Conservation (phyloP, 2,329 filamentous ascomycete species). For the Monilinia vaccinii-corymbosi region DNA sequence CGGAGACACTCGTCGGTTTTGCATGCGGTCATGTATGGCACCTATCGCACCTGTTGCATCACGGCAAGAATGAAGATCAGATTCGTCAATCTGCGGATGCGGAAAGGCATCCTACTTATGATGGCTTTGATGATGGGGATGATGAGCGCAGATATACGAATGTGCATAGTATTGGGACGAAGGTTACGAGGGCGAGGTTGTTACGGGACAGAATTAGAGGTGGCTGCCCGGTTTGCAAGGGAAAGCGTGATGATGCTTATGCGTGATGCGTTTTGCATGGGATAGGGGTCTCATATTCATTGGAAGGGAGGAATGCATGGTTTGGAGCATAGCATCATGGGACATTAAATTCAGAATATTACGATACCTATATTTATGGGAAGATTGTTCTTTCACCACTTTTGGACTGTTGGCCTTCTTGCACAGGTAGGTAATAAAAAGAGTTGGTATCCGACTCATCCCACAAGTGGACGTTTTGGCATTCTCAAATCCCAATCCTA, state of each 20-base stretch:
- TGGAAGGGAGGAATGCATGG: not conserved
- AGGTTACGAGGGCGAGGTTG: constrained; percentile 78
- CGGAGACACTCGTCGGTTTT: constrained; percentile 69
- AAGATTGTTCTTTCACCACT: not conserved
- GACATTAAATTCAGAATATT: constrained; percentile 9
- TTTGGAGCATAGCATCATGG: not conserved
- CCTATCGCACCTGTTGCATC: constrained; percentile 57
- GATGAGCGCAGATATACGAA: constrained; percentile 34
- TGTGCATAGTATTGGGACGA: constrained; percentile 66
- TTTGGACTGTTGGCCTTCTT: not conserved
- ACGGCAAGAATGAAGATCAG: constrained; percentile 20
- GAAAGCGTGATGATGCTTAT: not conserved
- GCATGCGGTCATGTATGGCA: constrained; percentile 79
- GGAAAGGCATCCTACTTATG: constrained; percentile 32
- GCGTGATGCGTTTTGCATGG: not conserved
- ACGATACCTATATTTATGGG: constrained; percentile 1
- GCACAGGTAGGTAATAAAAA: not conserved
- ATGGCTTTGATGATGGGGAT: constrained; percentile 34
- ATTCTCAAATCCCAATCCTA: not conserved
- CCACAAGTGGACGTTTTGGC: too few relatives aligned
- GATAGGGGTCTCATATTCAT: not conserved
- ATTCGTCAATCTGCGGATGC: constrained; percentile 32
- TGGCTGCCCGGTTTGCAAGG: constrained; percentile 52
- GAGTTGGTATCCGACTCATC: not conserved
- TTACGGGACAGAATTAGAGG: constrained; percentile 60